Conservation (phyloP, 306 rosid genomes). For the Aeschynomene evenia region DNA sequence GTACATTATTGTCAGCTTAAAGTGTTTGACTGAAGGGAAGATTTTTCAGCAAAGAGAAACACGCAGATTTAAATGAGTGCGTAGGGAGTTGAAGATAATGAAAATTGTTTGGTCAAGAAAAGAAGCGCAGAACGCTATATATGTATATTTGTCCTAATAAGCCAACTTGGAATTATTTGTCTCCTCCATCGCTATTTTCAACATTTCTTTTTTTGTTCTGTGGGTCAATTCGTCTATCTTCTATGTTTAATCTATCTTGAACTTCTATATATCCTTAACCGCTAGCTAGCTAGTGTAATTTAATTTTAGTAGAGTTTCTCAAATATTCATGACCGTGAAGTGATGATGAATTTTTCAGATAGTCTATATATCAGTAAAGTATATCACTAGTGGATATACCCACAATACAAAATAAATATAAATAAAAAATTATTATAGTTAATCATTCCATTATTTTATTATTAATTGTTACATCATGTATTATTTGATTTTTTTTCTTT, state of each 20-base stretch:
- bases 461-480: no score
- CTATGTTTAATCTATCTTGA: no score
- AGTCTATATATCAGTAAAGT: no score
- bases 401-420: no score
- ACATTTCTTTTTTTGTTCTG: neutral
- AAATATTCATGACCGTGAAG: no score
- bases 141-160: neutral
- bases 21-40: constrained; percentile 6
- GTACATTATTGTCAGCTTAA: neutral
- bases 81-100: neutral
- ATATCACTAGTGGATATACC: no score
- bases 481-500: no score
- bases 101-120: constrained; percentile 25
- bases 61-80: neutral
- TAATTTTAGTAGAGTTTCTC: no score
- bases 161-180: constrained; percentile 15
- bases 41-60: neutral
- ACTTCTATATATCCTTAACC: no score
- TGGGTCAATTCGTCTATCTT: neutral
- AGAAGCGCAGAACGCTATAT: constrained; percentile 12
- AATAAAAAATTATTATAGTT: no score
- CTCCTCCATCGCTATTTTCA: neutral
- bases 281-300: neutral
- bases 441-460: no score
- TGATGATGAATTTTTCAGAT: no score